Evolutionary conservation across 2,329 filamentous ascomycete species (phyloP).

Genomic region (Colletotrichum tabaci): DNA sequence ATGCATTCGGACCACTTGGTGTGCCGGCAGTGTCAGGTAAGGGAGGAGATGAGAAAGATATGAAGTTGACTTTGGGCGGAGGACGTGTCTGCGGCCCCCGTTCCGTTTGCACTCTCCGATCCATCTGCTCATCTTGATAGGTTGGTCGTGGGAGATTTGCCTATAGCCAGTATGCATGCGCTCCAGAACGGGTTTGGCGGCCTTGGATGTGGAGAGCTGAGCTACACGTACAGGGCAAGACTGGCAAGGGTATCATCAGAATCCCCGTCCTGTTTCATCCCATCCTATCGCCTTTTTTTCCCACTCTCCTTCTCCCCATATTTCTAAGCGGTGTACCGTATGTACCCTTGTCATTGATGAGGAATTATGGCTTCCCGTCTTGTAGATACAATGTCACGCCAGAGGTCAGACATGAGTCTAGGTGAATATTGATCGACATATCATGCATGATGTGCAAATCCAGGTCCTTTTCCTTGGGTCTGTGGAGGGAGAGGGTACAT

Average conservation of each 20-base stretch:
- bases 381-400: slow-evolving; percentile 15
- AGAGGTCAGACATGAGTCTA: slow-evolving; percentile 5
- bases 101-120: background rate
- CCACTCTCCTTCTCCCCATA: background rate
- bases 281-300: background rate
- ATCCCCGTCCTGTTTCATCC: background rate
- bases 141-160: background rate
- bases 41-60: slow-evolving; percentile 3
- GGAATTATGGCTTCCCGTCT: slow-evolving; percentile 15
- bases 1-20: slow-evolving; percentile 6
- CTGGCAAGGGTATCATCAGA: background rate
- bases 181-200: slow-evolving; percentile 21
- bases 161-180: slow-evolving; percentile 9
- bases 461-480: background rate
- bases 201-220: slow-evolving; percentile 14
- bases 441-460: slow-evolving; percentile 2
- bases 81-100: background rate
- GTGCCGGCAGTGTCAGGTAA: slow-evolving; percentile 24
- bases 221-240: background rate
- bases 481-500: slow-evolving; percentile 2
- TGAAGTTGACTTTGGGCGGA: background rate
- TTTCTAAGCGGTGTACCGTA: no score
- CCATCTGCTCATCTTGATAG: slow-evolving; percentile 5
- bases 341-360: slow-evolving; percentile 1
- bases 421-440: slow-evolving; percentile 15